Evolutionary conservation across 2,329 filamentous ascomycete genomes (phyloP).

Genomic region (Monilinia aucupariae): DNA sequence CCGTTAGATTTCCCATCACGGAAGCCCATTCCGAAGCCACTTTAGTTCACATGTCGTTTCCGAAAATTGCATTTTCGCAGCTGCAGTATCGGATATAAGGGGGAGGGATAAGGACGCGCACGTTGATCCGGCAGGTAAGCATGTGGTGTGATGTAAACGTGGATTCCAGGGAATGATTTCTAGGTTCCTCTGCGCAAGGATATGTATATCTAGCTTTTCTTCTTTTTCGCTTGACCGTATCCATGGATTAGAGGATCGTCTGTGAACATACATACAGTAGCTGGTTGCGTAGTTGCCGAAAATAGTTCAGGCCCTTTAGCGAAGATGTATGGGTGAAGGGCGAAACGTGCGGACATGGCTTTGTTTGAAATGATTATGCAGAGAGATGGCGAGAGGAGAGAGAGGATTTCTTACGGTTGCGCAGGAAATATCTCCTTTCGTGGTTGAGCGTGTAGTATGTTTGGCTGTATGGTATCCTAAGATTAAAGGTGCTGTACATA

Average conservation of each 20-base stretch:
- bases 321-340: not conserved
- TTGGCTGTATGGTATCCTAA: not conserved
- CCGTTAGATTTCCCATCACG: not conserved
- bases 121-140: conserved; percentile 6
- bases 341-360: conserved; percentile 8
- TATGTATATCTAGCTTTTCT: too few species aligned
- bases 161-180: not conserved
- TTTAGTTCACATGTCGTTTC: not conserved
- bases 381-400: not conserved
- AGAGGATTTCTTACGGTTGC: not conserved
- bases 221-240: not conserved
- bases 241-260: not conserved
- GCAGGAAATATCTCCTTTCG: not conserved
- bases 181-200: not conserved
- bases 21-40: conserved; percentile 4
- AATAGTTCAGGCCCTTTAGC: not conserved
- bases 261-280: not conserved
- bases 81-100: not conserved
- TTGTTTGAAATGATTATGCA: conserved; percentile 2
- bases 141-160: conserved; percentile 11
- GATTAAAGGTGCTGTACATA: not conserved
- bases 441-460: not conserved
- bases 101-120: conserved; percentile 5
- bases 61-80: not conserved
- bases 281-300: not conserved